These are phyloP conservation scores for Mrakia blollopis DNA, from an alignment of 768 basidiomycete species.

Conservation along the genomic window DNA sequence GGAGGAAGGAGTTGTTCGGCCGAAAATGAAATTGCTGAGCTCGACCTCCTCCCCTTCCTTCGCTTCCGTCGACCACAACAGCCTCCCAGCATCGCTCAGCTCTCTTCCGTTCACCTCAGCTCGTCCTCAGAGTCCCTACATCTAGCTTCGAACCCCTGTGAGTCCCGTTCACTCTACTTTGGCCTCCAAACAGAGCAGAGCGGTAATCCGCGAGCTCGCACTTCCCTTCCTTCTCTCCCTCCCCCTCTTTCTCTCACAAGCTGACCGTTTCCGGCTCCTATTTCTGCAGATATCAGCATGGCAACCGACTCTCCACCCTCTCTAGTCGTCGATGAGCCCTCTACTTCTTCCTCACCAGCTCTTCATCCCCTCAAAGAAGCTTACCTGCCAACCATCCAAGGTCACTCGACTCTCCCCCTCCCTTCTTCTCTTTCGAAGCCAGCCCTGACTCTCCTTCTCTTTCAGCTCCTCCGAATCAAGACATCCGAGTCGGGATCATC, in stretches of 20 bases:
- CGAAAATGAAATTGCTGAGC: too few relatives aligned
- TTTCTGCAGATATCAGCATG: not conserved
- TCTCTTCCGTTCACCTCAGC: too few relatives aligned
- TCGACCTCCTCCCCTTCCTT: too few relatives aligned
- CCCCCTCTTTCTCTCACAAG: not conserved
- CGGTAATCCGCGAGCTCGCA: not conserved
- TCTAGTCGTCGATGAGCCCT: not conserved
- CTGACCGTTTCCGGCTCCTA: not conserved
- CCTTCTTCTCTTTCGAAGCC: not conserved
- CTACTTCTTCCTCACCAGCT: not conserved
- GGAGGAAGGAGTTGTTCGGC: too few relatives aligned
- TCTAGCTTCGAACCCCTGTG: too few relatives aligned
- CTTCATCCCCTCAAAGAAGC: conserved; percentile 32
- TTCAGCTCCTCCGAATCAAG: conserved; percentile 20
- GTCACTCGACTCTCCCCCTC: not conserved
- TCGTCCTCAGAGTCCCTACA: too few relatives aligned
- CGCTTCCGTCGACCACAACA: too few relatives aligned
- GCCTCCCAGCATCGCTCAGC: too few relatives aligned
- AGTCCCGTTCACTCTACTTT: too few relatives aligned
- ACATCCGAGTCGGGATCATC: conserved; percentile 31
- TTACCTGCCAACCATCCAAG: conserved; percentile 9
- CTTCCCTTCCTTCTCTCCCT: not conserved
- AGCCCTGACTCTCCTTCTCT: not conserved
- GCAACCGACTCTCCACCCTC: not conserved
- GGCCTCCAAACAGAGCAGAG: too few relatives aligned